A percentile compares a stretch with the other conserved stretches of the same genome.
These are phyloP conservation scores for Thermoascus crustaceus DNA, from an alignment of 2,329 filamentous ascomycete genomes.

Conservation along the genomic window DNA sequence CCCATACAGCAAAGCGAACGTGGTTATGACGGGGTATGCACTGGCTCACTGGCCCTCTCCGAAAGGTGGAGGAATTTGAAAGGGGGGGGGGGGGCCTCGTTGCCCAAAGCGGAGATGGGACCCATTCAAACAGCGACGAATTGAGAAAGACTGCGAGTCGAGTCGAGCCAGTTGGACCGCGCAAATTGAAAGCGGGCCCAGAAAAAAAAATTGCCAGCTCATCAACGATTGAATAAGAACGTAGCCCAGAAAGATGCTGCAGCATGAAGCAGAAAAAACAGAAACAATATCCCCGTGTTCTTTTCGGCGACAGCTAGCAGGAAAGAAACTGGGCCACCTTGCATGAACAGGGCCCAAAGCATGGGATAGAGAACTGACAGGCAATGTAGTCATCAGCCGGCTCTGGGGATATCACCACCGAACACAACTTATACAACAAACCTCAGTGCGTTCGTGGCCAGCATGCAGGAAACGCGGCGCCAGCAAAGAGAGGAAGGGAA, in stretches of 20 bases:
- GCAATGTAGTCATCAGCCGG: no score
- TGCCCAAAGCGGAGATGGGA: constrained; percentile 23
- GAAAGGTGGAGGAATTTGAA: constrained; percentile 8
- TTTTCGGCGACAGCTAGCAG: constrained; percentile 3
- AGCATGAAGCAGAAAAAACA: constrained; percentile 1
- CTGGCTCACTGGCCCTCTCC: constrained; percentile 2
- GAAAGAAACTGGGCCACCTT: constrained; percentile 20
- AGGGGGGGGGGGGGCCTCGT: constrained; percentile 8
- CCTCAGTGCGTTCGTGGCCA: constrained; percentile 11
- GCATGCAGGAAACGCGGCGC: constrained; percentile 19
- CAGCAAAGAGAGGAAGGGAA: constrained; percentile 18
- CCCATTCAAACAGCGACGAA: constrained; percentile 16
- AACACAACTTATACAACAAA: constrained; percentile 6
- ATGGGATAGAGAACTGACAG: constrained; percentile 6
- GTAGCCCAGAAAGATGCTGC: not conserved
- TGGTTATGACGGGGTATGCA: constrained; percentile 5
- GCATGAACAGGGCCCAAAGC: constrained; percentile 17
- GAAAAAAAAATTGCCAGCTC: constrained; percentile 23
- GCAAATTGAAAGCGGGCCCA: constrained; percentile 16
- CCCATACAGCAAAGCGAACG: constrained; percentile 6
- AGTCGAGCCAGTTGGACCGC: constrained; percentile 10
- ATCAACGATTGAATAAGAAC: constrained; percentile 13
- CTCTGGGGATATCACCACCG: constrained; percentile 3
- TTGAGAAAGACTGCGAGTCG: constrained; percentile 9
- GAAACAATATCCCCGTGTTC: not conserved